Evolutionary conservation across 768 basidiomycete species (phyloP), one percentile per base, ranked within the genome.

Genomic region (Naematelia encephala): DNA sequence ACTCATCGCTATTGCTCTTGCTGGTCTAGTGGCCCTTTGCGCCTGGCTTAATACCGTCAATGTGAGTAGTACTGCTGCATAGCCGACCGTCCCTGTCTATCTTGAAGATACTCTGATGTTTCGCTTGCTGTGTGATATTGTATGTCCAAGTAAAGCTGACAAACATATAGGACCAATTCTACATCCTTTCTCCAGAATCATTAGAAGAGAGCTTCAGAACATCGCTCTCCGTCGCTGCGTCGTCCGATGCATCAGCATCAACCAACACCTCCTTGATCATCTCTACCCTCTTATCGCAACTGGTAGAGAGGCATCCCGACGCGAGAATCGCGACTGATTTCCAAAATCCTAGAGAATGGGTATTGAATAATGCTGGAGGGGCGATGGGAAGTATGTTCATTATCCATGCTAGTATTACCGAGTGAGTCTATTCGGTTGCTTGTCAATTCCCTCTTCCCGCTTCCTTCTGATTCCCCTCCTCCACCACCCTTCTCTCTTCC

Each of bases 351-450:
- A 80, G 80, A 34, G 92, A 97, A 70, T 97, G 94, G 94, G 84
- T 96, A 23, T 89, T 94, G 79, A 97, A 86, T 81, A 98, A 97
- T 69, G 93, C 94, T 0, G 96, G 93, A 11, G 96, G 96, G 60
- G 92, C 92, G 0, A 97, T 94, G 93, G 92, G 92, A 53, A 70
- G 69, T 29, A 97, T 99, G 94, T 96, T 92, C 77, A 83, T 98
- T 78, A 90, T 98, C 64, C 96, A 98, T 70, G 91, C 94, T 16
- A 88, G 86, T 79, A 87, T 99, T 69, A 97, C 94, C 10, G 96
- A 99, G 80, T 99, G 94, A 70, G 73, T 80, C 84, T 91, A 66
- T 28, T 91, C 14, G 5, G 8, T 13, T 51, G 10, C 13, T 22
- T 69, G 68, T 51, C 66, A 39, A 39, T 2, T 28, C 50, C 4